These are phyloP conservation scores for Corylus heterophylla DNA, from an alignment of 306 rosid species.

Conservation along the genomic window DNA sequence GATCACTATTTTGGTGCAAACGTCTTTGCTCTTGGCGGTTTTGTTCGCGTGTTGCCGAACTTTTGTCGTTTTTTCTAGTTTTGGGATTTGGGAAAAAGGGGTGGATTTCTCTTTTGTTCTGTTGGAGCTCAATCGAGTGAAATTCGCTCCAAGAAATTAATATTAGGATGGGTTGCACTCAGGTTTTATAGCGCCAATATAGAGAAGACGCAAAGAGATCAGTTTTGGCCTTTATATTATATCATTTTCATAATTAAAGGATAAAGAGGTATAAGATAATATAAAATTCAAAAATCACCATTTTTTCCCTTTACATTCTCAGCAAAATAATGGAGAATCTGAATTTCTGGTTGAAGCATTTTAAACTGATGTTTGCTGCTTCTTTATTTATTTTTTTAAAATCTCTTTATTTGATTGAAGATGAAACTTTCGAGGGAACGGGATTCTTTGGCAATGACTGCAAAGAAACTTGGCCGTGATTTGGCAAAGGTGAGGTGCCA, in stretches of 20 bases:
- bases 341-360: conserved; percentile 9
- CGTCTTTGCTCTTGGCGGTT: neutral
- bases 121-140: no score
- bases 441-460: conserved; percentile 65
- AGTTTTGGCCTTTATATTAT: neutral
- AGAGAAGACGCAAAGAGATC: neutral
- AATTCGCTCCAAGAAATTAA: no score
- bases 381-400: neutral
- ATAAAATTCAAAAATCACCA: neutral
- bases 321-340: neutral
- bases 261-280: neutral
- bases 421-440: conserved; percentile 65
- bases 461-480: conserved; percentile 80
- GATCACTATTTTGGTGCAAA: neutral
- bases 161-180: neutral
- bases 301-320: neutral
- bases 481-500: conserved; percentile 62
- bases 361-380: conserved; percentile 4
- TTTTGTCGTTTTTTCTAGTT: no score
- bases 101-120: no score
- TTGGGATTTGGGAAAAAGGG: no score
- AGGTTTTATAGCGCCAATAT: neutral
- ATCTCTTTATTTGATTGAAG: conserved; percentile 40
- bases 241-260: neutral
- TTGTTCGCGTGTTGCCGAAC: neutral